Evolutionary conservation across 768 basidiomycete species (phyloP), one percentile per base, ranked within the genome.

Genomic region (Myochromella boudieri): DNA sequence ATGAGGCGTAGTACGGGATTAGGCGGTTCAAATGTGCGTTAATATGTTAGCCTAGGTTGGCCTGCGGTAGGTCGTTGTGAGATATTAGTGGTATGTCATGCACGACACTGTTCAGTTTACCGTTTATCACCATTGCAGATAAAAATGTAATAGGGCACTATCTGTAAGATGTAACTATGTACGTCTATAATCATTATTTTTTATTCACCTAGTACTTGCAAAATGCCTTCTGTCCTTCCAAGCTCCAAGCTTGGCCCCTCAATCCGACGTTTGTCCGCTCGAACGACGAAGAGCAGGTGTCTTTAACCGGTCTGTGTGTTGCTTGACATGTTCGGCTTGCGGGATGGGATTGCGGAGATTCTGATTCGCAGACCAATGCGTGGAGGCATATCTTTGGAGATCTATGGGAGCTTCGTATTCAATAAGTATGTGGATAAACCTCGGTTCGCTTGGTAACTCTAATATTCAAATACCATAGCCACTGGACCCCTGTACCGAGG

Each of bases 1-100:
- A 83, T 87, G 76, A 77, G 91, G 61, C 71, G 78, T 27, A 89
- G 88, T 59, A 87, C 88, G 12, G 91, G 89, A 0, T 78, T 86
- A 46, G 92, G 91, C 24, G 83, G 90, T 21, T 87, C 90, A 3
- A 82, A 66, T 51, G 83, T 85, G 21, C 74, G 90, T 50, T 92
- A 64, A 58, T 42, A 12, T n/a, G n/a, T n/a, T n/a, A n/a, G n/a
- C n/a, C n/a, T n/a, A 26, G 28, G 14, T 34, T 28, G 28, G n/a
- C n/a, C n/a, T 12, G 20, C 31, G 18, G 17, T 42, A 20, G 25
- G 7, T 44, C 34, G 25, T 26, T 12, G 10, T 22, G 44, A 24
- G 36, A 28, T 21, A 37, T 46, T 45, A 3, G 31, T 15, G 12
- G 10, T 20, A 12, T 22, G 20, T 28, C 5, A 25, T 18, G 15